Percentiles rank a stretch among this genome's conserved stretches.
Conservation (phyloP, 2,329 filamentous ascomycete species). For the Nemania sp. region DNA sequence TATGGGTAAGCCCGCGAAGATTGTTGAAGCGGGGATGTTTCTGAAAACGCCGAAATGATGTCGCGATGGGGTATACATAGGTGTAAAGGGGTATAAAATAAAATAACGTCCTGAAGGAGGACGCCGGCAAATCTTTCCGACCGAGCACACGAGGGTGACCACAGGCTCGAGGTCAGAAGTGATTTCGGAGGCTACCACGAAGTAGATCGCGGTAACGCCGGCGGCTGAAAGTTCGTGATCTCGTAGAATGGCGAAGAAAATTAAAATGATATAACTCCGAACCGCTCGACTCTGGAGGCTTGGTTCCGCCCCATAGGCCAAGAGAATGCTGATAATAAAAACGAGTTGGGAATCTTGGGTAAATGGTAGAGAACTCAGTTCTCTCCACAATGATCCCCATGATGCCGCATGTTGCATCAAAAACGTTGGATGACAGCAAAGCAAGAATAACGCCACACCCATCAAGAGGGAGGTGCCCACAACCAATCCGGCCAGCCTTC, state of each 20-base stretch:
- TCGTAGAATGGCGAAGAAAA: conserved; percentile 43
- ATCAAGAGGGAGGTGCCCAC: conserved; percentile 44
- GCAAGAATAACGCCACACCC: conserved; percentile 47
- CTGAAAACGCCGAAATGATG: conserved; percentile 41
- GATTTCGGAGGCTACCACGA: conserved; percentile 36
- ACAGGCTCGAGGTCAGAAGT: conserved; percentile 45
- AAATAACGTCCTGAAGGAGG: conserved; percentile 43
- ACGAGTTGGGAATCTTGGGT: conserved; percentile 34
- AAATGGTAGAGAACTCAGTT: conserved; percentile 34
- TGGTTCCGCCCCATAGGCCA: conserved; percentile 43
- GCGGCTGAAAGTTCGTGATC: conserved; percentile 43
- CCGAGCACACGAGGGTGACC: conserved; percentile 47
- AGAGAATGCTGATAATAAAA: conserved; percentile 44
- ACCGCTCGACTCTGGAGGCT: conserved; percentile 45
- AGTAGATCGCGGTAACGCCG: conserved; percentile 37
- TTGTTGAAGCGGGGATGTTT: conserved; percentile 45
- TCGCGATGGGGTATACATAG: conserved; percentile 37
- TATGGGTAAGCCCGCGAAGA: conserved; percentile 30
- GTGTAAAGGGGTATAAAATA: conserved; percentile 41
- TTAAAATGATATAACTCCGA: conserved; percentile 44
- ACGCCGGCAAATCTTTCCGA: conserved; percentile 34
- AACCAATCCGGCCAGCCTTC: conserved; percentile 46
- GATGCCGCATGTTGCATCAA: conserved; percentile 44
- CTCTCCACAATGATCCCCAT: conserved; percentile 41
- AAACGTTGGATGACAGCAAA: conserved; percentile 45